Percentiles rank a stretch among this genome's conserved stretches.
phyloP scores from a whole-genome alignment of 169 alveolate species.

The Plasmodium billcollinsi region DNA sequence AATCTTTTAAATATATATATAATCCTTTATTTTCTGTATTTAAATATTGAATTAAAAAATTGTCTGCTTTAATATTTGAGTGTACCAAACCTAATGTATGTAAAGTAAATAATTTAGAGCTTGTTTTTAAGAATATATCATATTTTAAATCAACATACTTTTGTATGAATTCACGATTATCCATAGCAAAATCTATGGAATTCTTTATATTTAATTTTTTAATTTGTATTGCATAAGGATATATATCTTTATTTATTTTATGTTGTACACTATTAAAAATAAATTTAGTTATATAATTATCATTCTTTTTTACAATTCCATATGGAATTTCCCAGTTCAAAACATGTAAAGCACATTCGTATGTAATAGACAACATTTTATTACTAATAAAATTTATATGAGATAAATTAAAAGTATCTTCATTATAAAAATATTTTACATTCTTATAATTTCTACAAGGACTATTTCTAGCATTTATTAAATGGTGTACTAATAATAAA shows the following conservation, averaged over 20 bases:
- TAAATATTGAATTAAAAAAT: slow-evolving; percentile 6
- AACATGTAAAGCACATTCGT: slow-evolving; percentile 48
- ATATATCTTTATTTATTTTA: slow-evolving; percentile 12
- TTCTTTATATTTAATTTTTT: slow-evolving; percentile 16
- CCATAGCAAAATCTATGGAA: slow-evolving; percentile 31
- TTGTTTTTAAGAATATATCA: slow-evolving; percentile 36
- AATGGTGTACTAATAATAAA: slow-evolving; percentile 30
- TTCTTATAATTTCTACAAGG: slow-evolving; percentile 55
- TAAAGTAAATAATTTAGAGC: slow-evolving; percentile 29
- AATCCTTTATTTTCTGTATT: slow-evolving; percentile 1
- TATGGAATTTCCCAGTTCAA: slow-evolving; percentile 53
- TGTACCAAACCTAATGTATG: slow-evolving; percentile 57
- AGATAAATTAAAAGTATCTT: slow-evolving; percentile 38
- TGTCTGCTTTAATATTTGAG: slow-evolving; percentile 55
- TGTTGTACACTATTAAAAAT: slow-evolving; percentile 24
- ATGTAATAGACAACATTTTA: slow-evolving; percentile 24
- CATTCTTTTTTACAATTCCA: slow-evolving; percentile 56
- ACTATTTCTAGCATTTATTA: slow-evolving; percentile 55
- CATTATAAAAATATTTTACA: slow-evolving; percentile 36
- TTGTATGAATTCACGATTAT: background rate
- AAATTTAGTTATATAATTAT: slow-evolving; percentile 8
- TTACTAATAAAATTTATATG: slow-evolving; percentile 24
- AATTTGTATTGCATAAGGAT: slow-evolving; percentile 34
- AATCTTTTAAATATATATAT: slow-evolving; percentile 11
- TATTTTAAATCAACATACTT: slow-evolving; percentile 23